Evolutionary conservation across 2,329 filamentous ascomycete genomes (phyloP).

Genomic region (Ceratocystis alfenasii): DNA sequence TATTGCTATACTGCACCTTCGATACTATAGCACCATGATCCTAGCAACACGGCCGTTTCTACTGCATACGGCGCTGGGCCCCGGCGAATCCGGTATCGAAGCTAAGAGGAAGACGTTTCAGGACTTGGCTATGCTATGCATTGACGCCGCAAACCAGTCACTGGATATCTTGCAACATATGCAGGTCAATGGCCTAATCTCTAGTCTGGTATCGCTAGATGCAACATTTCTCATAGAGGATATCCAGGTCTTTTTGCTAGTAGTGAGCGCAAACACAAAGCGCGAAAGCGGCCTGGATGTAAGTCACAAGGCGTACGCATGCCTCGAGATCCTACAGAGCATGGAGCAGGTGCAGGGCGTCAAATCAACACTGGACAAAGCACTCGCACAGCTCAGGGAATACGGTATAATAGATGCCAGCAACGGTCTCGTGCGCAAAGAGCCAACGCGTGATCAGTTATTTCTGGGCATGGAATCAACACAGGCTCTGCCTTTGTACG

Average conservation of each 20-base stretch:
- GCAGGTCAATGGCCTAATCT: conserved; percentile 24
- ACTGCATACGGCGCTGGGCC: conserved; percentile 24
- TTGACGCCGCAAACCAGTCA: conserved; percentile 24
- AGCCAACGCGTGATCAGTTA: conserved; percentile 6
- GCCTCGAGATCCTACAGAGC: conserved; percentile 25
- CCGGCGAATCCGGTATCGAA: conserved; percentile 16
- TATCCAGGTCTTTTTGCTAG: conserved; percentile 26
- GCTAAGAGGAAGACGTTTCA: conserved; percentile 25
- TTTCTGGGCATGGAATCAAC: conserved; percentile 9
- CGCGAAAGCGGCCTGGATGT: conserved; percentile 11
- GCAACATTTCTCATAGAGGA: conserved; percentile 24
- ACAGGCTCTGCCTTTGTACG: background rate
- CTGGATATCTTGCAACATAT: conserved; percentile 24
- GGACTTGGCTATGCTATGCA: conserved; percentile 24
- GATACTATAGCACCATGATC: conserved; percentile 20
- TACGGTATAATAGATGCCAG: conserved; percentile 5
- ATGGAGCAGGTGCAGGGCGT: conserved; percentile 27
- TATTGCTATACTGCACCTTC: conserved; percentile 25
- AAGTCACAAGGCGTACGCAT: conserved; percentile 19
- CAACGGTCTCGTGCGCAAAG: conserved; percentile 4
- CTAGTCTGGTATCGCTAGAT: conserved; percentile 25
- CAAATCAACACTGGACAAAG: conserved; percentile 4
- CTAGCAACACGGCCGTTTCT: conserved; percentile 24
- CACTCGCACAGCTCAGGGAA: background rate
- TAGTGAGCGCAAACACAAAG: conserved; percentile 20